phyloP scores from a whole-genome alignment of 805 yeast genomes.

The Kurtzmaniella fragi region DNA sequence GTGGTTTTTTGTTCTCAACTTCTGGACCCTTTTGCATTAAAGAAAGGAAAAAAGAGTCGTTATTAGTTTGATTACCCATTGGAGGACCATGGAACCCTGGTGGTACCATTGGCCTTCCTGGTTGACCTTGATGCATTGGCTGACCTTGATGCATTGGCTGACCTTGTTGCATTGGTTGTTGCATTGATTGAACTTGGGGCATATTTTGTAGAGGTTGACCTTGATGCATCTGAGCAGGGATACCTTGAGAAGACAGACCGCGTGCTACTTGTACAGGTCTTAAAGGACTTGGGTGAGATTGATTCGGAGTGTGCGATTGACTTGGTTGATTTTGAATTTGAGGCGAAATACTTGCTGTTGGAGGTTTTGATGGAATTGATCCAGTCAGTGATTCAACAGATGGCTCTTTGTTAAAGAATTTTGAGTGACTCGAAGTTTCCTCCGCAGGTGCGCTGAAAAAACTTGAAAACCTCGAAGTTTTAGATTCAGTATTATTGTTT shows the following conservation, averaged over 20 bases:
- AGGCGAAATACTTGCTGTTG: slow-evolving; percentile 1
- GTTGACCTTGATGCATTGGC: not conserved
- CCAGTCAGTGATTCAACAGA: slow-evolving; percentile 1
- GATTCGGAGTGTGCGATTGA: no score
- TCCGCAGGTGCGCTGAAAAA: slow-evolving; percentile 19
- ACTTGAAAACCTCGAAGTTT: slow-evolving; percentile 34
- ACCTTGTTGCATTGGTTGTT: not conserved
- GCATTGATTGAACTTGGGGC: slow-evolving; percentile 15
- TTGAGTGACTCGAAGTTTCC: slow-evolving; percentile 4
- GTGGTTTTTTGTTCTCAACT: not conserved
- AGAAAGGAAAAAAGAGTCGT: slow-evolving; percentile 45
- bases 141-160: slow-evolving; percentile 1
- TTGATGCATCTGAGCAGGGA: slow-evolving; percentile 6
- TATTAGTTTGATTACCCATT: slow-evolving; percentile 10
- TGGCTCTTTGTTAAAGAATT: not conserved
- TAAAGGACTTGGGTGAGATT: not conserved
- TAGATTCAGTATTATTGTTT: slow-evolving; percentile 12
- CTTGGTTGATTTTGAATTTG: no score
- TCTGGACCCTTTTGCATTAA: slow-evolving; percentile 33
- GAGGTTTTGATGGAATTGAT: slow-evolving; percentile 1
- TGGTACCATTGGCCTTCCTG: slow-evolving; percentile 1
- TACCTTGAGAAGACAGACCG: not conserved
- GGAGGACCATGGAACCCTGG: slow-evolving; percentile 5
- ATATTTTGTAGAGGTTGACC: slow-evolving; percentile 9
- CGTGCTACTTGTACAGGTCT: no score